phyloP scores from a whole-genome alignment of 495 filamentous ascomycete species.

The Diplogelasinospora grovesii region DNA sequence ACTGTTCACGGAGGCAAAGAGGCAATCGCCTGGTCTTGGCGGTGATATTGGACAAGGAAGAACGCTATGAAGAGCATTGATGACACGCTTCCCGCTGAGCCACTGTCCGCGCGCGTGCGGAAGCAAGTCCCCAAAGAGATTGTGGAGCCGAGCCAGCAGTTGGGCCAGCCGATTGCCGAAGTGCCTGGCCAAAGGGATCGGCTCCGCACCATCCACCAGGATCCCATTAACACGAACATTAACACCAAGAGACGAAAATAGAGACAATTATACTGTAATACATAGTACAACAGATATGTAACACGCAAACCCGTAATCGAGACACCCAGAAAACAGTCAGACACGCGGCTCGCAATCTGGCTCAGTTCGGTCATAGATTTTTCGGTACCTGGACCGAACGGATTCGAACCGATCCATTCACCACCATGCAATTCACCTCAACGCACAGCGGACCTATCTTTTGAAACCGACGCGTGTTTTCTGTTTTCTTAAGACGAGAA shows the following conservation, averaged over 20 bases:
- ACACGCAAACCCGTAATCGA: neutral
- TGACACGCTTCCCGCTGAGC: too few species aligned
- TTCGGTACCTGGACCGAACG: neutral
- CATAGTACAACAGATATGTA: neutral
- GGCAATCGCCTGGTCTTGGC: neutral
- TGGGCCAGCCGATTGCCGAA: slow-evolving; percentile 19
- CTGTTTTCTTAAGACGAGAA: too few species aligned
- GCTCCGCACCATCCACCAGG: too few species aligned
- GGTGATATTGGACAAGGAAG: neutral
- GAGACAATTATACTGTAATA: neutral
- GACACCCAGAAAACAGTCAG: neutral
- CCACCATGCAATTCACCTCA: too few species aligned
- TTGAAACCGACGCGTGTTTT: slow-evolving; percentile 11
- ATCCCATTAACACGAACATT: too few species aligned
- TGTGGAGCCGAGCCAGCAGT: neutral
- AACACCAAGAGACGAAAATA: slow-evolving; percentile 9
- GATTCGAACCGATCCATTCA: too few species aligned
- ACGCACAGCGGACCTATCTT: too few species aligned
- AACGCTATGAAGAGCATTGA: too few species aligned
- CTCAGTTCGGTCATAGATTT: neutral
- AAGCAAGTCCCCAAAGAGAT: neutral
- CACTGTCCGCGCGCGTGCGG: too few species aligned
- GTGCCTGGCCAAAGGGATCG: slow-evolving; percentile 11
- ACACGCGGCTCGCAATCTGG: neutral
- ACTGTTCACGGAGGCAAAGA: too few species aligned